A percentile compares a stretch with the other conserved stretches of the same genome.
These are phyloP conservation scores for Phialophora chinensis DNA, from an alignment of 2,329 filamentous ascomycete species.

Conservation along the genomic window DNA sequence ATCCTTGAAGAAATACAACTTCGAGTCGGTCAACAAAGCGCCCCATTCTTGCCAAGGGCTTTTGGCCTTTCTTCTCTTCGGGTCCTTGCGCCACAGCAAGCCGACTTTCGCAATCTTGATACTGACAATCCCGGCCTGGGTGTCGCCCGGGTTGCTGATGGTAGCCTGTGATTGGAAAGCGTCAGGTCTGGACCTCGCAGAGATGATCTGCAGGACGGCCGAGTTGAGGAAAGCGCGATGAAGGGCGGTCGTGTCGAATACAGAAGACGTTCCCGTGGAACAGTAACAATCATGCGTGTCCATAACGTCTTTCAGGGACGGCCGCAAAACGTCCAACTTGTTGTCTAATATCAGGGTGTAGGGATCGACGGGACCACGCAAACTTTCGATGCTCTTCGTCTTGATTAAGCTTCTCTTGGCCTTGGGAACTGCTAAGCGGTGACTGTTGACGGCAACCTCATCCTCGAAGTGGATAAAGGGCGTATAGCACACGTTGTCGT, in stretches of 20 bases:
- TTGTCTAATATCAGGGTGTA: constrained; percentile 93
- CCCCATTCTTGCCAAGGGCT: constrained; percentile 99
- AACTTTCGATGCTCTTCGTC: constrained; percentile 66
- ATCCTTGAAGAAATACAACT: constrained; percentile 96
- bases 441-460: constrained; percentile 78
- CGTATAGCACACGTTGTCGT: constrained; percentile 98
- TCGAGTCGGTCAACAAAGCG: constrained; percentile 92
- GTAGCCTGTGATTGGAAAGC: constrained; percentile 92
- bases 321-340: constrained; percentile 80
- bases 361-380: constrained; percentile 89
- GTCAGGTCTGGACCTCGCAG: constrained; percentile 87
- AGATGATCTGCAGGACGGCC: constrained; percentile 92
- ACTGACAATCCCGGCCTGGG: constrained; percentile 90
- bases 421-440: constrained; percentile 73
- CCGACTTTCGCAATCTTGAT: constrained; percentile 98
- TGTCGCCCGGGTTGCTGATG: constrained; percentile 81
- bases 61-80: constrained; percentile 89
- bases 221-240: constrained; percentile 91
- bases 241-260: constrained; percentile 78
- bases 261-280: constrained; percentile 78
- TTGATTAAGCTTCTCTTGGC: constrained; percentile 74
- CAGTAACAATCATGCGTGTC: constrained; percentile 89
- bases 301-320: constrained; percentile 90
- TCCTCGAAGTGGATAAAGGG: constrained; percentile 98
- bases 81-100: constrained; percentile 89